phyloP scores from a whole-genome alignment of 2,329 filamentous ascomycete genomes.

The Colletotrichum lini region DNA sequence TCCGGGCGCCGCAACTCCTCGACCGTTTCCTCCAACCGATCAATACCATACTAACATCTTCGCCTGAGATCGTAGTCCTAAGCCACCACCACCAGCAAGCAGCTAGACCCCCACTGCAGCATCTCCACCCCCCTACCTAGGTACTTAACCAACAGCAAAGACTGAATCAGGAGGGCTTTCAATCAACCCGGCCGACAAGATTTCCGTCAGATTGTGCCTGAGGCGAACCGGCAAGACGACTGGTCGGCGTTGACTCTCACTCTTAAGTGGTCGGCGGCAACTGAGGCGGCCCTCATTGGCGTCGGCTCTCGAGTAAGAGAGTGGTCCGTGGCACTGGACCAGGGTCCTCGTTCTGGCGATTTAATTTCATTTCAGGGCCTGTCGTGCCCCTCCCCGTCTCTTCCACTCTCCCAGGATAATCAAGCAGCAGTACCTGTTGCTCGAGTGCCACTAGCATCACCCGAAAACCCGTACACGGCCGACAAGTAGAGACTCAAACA shows the following conservation, averaged over 20 bases:
- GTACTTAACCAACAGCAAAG: slow-evolving; percentile 1
- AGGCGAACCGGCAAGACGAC: slow-evolving; percentile 13
- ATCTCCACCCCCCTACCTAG: not conserved
- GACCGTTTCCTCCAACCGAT: slow-evolving; percentile 11
- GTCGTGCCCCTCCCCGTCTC: slow-evolving; percentile 32
- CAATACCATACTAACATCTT: slow-evolving; percentile 19
- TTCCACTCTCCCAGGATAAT: slow-evolving; percentile 25
- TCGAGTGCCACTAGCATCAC: slow-evolving; percentile 37
- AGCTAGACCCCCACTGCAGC: slow-evolving; percentile 3
- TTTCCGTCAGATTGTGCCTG: slow-evolving; percentile 10
- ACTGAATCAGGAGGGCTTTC: slow-evolving; percentile 6
- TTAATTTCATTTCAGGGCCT: slow-evolving; percentile 42
- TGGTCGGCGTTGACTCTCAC: slow-evolving; percentile 1
- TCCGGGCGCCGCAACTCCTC: slow-evolving; percentile 23
- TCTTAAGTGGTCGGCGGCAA: not conserved
- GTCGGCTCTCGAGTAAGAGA: slow-evolving; percentile 1
- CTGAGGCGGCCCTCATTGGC: slow-evolving; percentile 4
- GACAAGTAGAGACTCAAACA: slow-evolving; percentile 36
- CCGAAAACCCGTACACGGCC: slow-evolving; percentile 22
- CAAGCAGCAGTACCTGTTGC: slow-evolving; percentile 30
- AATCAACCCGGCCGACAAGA: slow-evolving; percentile 21
- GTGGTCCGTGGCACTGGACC: slow-evolving; percentile 30
- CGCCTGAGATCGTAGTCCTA: slow-evolving; percentile 34
- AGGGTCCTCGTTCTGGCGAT: slow-evolving; percentile 39
- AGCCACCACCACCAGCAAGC: not conserved